Evolutionary conservation across 78 protist genomes (phyloP), one percentile per base, ranked within the genome.

Genomic region (Tieghemostelium lacteum): DNA sequence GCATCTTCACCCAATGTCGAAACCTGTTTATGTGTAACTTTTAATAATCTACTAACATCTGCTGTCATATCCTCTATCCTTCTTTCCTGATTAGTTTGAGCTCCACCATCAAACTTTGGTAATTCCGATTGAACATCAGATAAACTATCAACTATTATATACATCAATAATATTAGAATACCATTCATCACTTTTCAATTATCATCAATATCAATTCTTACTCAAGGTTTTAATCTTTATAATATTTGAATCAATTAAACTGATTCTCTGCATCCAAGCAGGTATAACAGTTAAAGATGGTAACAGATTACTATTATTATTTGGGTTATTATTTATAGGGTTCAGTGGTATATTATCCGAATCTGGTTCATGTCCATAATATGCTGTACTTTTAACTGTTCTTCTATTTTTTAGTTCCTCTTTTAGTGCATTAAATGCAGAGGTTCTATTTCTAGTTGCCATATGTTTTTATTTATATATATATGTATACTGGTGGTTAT

Each of bases 381-480:
- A 29, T 28, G 67, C 20, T 61, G 2, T 22, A 57, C 62, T 12
- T 29, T 31, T 42, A 36, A 28, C 33, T 58, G 88, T 75, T 69
- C 89, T 83, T 39, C 67, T 66, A 55, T 83, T 50, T 10, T 83
- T 50, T 31, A 7, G 42, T 57, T 83, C 74, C 31, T 60, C 45
- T 57, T 69, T 66, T n/a, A 83, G 40, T 20, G 17, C 17, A 31
- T 39, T 29, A 40, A 69, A 83, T 39, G 77, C 54, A 12, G 67
- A 49, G 26, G 89, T 54, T 57, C 71, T 83, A 69, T 83, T 62
- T 69, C 89, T 66, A 19, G 73, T 63, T 37, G 89, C 63, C 89
- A 83, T 83, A 10, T 19, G 6, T 19, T 22, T 19, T 7, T 57
- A 16, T 5, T 57, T 19, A 4, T 57, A 57, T 57, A 57, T n/a